Percentiles rank a stretch among this genome's conserved stretches.
These are phyloP conservation scores for Eimeria zaria DNA, from an alignment of 169 alveolate species.

Conservation along the genomic window DNA sequence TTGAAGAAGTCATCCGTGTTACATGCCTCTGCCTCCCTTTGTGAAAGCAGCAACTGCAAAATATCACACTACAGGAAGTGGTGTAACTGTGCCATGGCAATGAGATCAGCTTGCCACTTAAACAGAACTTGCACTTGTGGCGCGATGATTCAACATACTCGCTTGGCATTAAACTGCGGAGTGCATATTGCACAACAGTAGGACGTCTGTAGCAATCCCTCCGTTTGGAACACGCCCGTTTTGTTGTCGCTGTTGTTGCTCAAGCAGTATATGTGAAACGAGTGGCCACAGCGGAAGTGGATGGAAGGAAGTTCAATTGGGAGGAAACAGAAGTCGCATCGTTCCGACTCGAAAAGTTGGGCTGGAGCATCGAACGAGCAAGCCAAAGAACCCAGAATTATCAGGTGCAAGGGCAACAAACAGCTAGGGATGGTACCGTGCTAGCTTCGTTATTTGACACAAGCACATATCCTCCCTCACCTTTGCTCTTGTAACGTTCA, in stretches of 20 bases:
- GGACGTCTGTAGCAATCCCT: constrained; percentile 18
- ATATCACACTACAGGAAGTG: background rate
- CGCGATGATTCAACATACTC: constrained; percentile 35
- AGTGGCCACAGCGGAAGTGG: constrained; percentile 85
- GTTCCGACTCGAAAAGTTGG: constrained; percentile 63
- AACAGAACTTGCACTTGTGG: background rate
- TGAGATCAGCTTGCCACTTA: background rate
- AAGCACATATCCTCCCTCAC: background rate
- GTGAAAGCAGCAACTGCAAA: constrained; percentile 82
- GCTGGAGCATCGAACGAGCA: constrained; percentile 50
- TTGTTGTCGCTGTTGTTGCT: constrained; percentile 71
- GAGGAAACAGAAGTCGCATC: constrained; percentile 77
- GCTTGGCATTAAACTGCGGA: constrained; percentile 80
- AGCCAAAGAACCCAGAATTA: background rate
- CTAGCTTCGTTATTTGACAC: background rate
- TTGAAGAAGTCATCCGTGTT: constrained; percentile 85
- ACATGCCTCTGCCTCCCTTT: constrained; percentile 79
- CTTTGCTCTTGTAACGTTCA: constrained; percentile 48
- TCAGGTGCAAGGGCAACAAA: background rate
- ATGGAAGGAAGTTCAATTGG: constrained; percentile 83
- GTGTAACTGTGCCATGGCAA: background rate
- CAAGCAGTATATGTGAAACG: constrained; percentile 82
- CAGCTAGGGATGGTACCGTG: background rate
- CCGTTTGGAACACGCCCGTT: background rate
- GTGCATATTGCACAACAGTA: constrained; percentile 78